Evolutionary conservation across 495 filamentous ascomycete genomes (phyloP), one percentile per base, ranked within the genome.

Genomic region (Talaromyces thailandensis): DNA sequence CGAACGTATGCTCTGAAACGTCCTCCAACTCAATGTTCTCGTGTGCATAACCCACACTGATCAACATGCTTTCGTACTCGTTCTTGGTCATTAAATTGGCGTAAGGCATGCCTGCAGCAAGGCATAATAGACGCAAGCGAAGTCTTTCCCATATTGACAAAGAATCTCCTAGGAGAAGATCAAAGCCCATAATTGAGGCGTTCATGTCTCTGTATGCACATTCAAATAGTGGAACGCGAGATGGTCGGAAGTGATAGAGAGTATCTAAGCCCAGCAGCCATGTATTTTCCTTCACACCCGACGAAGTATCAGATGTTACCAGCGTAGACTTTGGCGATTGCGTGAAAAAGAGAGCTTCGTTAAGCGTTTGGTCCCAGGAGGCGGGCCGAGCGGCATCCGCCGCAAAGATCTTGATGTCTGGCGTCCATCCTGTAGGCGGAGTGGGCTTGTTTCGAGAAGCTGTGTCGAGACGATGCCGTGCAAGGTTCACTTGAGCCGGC

Each of bases 61-160:
- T 63, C 9, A 76, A 58, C 31, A 93, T 65, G 3, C 69, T 71
- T 2, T 75, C 65, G 66, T 94, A 91, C 63, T 89, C 80, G 0
- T 76, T 78, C 16, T 80, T 70, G 0, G 81, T 75, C 16, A 93
- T 67, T 21, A 78, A 67, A 60, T 77, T 79, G 1, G 65, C 55
- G 29, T 69, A 79, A 3, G 76, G 75, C 2, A 70, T 67, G 3
- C 70, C 68, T 0, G 71, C 68, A 0, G 71, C 16, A 45, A 68
- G 63, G 52, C 76, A 79, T 16, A 78, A 55, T 0, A 73, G 5
- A 6, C 71, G 62, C 26, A 79, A 58, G n/a, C 71, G 31, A 11
- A 78, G 35, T 6, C 52, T 64, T 4, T 72, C 56, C 51, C 64
- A 66, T 45, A 66, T 58, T 1, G 65, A 64, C 0, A 66, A 63